A percentile compares a stretch with the other conserved stretches of the same genome.
These are phyloP conservation scores for Cryptosporidium meleagridis DNA, from an alignment of 169 alveolate genomes.

Conservation along the genomic window DNA sequence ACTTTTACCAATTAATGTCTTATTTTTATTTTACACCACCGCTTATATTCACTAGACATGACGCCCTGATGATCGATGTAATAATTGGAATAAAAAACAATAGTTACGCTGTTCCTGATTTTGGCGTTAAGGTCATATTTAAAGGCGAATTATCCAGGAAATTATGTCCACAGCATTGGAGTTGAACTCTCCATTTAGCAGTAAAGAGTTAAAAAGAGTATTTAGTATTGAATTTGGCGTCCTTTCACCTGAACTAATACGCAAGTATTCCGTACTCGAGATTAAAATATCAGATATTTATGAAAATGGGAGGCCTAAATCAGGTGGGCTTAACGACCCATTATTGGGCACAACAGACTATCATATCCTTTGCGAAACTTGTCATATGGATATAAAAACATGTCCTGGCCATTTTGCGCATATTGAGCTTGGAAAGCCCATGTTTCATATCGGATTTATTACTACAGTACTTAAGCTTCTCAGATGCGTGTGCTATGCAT, in stretches of 20 bases:
- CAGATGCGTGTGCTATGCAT: conserved; percentile 96
- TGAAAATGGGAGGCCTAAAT: conserved; percentile 91
- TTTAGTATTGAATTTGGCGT: conserved; percentile 88
- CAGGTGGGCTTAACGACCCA: conserved; percentile 94
- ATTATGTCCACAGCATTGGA: conserved; percentile 79
- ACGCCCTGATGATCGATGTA: conserved; percentile 41
- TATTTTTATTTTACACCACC: conserved; percentile 20
- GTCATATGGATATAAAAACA: conserved; percentile 93
- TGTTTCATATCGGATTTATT: conserved; percentile 95
- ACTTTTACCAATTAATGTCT: not conserved
- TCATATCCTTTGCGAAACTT: conserved; percentile 92
- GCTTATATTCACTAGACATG: conserved; percentile 56
- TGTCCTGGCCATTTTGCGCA: conserved; percentile 99
- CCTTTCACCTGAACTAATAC: conserved; percentile 86
- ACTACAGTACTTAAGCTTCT: conserved; percentile 91
- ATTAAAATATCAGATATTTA: conserved; percentile 88
- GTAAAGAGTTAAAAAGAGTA: conserved; percentile 87
- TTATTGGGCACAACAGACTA: conserved; percentile 98
- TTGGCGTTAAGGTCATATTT: conserved; percentile 7
- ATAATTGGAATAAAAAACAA: not conserved
- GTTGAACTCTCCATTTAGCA: conserved; percentile 86
- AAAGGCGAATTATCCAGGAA: not conserved
- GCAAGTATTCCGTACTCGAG: conserved; percentile 90
- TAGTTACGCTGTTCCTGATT: conserved; percentile 1
- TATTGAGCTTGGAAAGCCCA: conserved; percentile 94